These are phyloP conservation scores for Quercus tomentella DNA, from an alignment of 331 rosid genomes.

Conservation along the genomic window DNA sequence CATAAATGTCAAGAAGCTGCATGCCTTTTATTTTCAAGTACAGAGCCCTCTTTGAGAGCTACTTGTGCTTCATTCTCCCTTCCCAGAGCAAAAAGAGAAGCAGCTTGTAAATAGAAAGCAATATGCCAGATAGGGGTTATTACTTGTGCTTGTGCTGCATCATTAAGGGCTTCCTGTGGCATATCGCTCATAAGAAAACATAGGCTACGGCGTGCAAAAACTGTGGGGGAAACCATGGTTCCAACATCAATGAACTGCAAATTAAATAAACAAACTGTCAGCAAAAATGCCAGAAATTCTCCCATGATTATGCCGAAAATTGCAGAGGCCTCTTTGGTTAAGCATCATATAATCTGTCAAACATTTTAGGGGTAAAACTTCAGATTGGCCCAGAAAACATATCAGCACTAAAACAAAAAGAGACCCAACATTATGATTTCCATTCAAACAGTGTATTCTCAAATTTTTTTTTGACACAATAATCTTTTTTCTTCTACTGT, in stretches of 20 bases:
- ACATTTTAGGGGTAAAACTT: neutral
- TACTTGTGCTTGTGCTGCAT: constrained; percentile 70
- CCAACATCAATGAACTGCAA: constrained; percentile 80
- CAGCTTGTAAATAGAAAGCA: constrained; percentile 81
- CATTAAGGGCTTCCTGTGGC: constrained; percentile 79
- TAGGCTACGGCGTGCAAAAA: constrained; percentile 87
- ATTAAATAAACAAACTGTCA: constrained; percentile 25
- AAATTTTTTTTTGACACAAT: neutral
- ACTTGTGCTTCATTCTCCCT: constrained; percentile 62
- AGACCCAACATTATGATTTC: neutral
- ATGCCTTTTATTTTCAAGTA: constrained; percentile 53
- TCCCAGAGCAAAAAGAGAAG: constrained; percentile 57
- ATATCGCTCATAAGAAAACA: constrained; percentile 55
- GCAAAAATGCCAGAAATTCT: constrained; percentile 9
- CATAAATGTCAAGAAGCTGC: constrained; percentile 28
- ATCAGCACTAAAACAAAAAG: neutral
- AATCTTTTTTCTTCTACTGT: neutral
- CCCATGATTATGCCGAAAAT: neutral
- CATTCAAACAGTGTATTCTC: neutral
- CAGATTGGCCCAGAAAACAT: neutral
- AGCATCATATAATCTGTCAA: neutral
- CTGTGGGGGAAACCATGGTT: constrained; percentile 80
- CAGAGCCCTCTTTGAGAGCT: constrained; percentile 74
- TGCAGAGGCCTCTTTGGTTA: neutral
- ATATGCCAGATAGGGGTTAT: constrained; percentile 74